Conservation (phyloP, 192 early-diverging fungal species). For the Mycoemilia scoparia region DNA sequence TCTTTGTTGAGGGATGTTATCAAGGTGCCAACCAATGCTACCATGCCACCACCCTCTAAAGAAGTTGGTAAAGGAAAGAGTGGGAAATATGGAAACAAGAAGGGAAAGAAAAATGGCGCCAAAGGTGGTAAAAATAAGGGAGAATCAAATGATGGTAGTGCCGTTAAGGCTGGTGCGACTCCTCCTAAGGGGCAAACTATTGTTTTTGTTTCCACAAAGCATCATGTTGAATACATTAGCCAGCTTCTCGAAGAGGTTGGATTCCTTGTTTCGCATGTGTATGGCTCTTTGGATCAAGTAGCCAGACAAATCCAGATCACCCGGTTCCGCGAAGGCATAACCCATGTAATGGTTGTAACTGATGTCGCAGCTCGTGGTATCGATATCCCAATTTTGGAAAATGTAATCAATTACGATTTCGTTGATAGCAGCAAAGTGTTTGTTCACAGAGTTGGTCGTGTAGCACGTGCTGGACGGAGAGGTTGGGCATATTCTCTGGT, state of each 20-base stretch:
- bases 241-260: conserved; percentile 50
- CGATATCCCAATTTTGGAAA: conserved; percentile 91
- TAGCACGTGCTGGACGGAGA: conserved; percentile 80
- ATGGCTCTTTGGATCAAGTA: conserved; percentile 85
- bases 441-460: conserved; percentile 92
- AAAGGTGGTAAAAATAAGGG: conserved; percentile 10
- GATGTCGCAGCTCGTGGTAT: conserved; percentile 99
- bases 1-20: conserved; percentile 66
- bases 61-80: not conserved
- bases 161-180: conserved; percentile 8
- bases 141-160: conserved; percentile 23
- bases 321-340: conserved; percentile 58
- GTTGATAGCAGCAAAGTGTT: conserved; percentile 83
- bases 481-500: conserved; percentile 88
- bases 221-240: conserved; percentile 91
- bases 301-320: conserved; percentile 75
- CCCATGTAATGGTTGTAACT: conserved; percentile 78
- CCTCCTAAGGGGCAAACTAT: conserved; percentile 53
- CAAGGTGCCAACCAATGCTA: conserved; percentile 35
- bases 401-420: conserved; percentile 97
- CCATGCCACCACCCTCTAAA: conserved; percentile 10
- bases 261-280: conserved; percentile 69
- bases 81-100: too few species aligned
- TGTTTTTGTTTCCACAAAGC: conserved; percentile 90
- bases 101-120: not conserved